Percentiles rank a stretch among this genome's conserved stretches.
These are phyloP conservation scores for Chamaenerion angustifolium DNA, from an alignment of 345 rosid genomes.

Conservation along the genomic window DNA sequence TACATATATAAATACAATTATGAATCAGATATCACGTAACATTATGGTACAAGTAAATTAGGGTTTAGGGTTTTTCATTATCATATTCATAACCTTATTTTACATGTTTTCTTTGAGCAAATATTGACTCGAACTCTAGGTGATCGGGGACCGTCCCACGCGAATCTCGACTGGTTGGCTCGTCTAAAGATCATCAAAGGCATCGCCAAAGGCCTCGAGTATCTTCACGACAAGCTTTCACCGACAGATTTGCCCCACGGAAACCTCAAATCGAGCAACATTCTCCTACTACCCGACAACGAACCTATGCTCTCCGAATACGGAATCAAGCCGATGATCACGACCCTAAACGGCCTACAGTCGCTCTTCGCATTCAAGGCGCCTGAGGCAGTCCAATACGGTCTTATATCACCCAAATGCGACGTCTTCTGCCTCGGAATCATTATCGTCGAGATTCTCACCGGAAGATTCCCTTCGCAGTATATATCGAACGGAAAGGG, in stretches of 20 bases:
- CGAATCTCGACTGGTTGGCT: slow-evolving; percentile 41
- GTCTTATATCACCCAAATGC: slow-evolving; percentile 35
- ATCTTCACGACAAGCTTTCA: slow-evolving; percentile 38
- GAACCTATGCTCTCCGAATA: slow-evolving; percentile 54
- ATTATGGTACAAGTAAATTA: no score
- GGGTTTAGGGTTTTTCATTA: no score
- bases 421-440: slow-evolving; percentile 70
- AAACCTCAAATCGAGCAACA: slow-evolving; percentile 76
- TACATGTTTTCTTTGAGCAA: no score
- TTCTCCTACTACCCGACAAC: slow-evolving; percentile 34
- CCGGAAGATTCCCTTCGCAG: slow-evolving; percentile 55
- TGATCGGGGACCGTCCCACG: neutral
- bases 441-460: slow-evolving; percentile 53
- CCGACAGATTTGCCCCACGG: slow-evolving; percentile 54
- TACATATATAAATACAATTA: no score
- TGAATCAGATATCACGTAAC: no score
- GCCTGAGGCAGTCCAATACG: slow-evolving; percentile 36
- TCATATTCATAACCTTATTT: no score
- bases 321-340: slow-evolving; percentile 34
- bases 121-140: slow-evolving; percentile 19
- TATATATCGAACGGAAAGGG: slow-evolving; percentile 33
- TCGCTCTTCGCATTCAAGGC: slow-evolving; percentile 43
- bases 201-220: slow-evolving; percentile 44
- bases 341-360: slow-evolving; percentile 13
- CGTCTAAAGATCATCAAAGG: slow-evolving; percentile 51